Evolutionary conservation across 2,329 filamentous ascomycete genomes (phyloP).

Genomic region (Aspergillus unguis): DNA sequence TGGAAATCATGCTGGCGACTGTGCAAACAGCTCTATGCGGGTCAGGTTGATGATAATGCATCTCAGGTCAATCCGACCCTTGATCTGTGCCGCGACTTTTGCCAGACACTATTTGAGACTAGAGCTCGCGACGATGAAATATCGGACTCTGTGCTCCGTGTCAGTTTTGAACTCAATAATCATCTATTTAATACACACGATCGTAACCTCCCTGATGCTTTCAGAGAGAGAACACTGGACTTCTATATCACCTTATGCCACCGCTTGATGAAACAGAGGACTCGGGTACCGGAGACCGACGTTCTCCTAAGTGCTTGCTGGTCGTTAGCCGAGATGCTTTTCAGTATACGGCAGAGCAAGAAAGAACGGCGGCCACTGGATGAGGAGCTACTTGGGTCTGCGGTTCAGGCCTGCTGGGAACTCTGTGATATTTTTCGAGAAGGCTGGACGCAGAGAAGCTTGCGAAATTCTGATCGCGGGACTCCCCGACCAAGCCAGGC

Average conservation of each 20-base stretch:
- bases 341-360: conserved; percentile 79
- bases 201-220: conserved; percentile 75
- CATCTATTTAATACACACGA: conserved; percentile 93
- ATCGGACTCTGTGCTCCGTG: conserved; percentile 80
- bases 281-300: conserved; percentile 74
- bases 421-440: conserved; percentile 89
- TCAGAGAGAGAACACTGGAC: conserved; percentile 83
- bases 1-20: conserved; percentile 95
- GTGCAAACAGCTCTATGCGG: conserved; percentile 84
- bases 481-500: conserved; percentile 80
- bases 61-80: conserved; percentile 70
- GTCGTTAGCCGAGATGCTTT: conserved; percentile 88
- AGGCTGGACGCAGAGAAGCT: conserved; percentile 77
- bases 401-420: conserved; percentile 92
- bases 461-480: conserved; percentile 67
- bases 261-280: conserved; percentile 90
- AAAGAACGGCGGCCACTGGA: conserved; percentile 70
- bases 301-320: conserved; percentile 81
- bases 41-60: conserved; percentile 66
- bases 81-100: conserved; percentile 87
- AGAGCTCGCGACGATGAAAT: conserved; percentile 72
- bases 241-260: conserved; percentile 95
- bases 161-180: conserved; percentile 94
- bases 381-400: conserved; percentile 79
- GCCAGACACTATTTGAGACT: conserved; percentile 85